Evolutionary conservation across 495 filamentous ascomycete genomes (phyloP).

Genomic region (Massariosphaeria phaeospora): DNA sequence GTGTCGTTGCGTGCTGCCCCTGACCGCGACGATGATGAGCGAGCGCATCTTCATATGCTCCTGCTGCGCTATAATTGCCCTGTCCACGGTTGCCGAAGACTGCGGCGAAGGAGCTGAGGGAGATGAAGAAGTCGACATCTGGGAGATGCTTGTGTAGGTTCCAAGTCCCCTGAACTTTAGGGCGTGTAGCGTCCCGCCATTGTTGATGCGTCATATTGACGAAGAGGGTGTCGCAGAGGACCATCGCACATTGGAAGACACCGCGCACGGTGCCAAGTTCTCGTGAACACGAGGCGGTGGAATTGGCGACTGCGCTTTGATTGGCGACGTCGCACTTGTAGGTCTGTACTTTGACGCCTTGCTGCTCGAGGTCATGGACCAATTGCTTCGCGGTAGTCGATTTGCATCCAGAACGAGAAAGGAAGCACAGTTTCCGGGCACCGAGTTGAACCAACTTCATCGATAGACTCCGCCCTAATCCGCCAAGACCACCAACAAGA

Average conservation of each 20-base stretch:
- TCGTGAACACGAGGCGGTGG: neutral
- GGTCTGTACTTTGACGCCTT: neutral
- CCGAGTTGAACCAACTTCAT: slow-evolving; percentile 15
- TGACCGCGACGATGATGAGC: neutral
- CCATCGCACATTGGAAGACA: slow-evolving; percentile 24
- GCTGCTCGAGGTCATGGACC: neutral
- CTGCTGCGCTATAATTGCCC: slow-evolving; percentile 25
- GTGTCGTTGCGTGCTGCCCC: slow-evolving; percentile 2
- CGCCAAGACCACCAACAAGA: slow-evolving; percentile 46
- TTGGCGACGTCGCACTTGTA: slow-evolving; percentile 1
- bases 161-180: slow-evolving; percentile 11
- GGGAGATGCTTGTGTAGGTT: slow-evolving; percentile 1
- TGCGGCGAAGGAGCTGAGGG: slow-evolving; percentile 20
- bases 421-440: slow-evolving; percentile 18
- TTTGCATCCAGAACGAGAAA: slow-evolving; percentile 13
- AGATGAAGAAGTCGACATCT: slow-evolving; percentile 26
- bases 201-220: slow-evolving; percentile 13
- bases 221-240: slow-evolving; percentile 9
- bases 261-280: neutral
- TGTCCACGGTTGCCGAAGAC: slow-evolving; percentile 20
- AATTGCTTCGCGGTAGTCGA: neutral
- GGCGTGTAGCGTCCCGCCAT: neutral
- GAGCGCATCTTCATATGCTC: slow-evolving; percentile 23
- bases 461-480: slow-evolving; percentile 37
- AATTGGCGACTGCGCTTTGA: neutral